phyloP scores from a whole-genome alignment of 768 basidiomycete genomes.

The Boletus insuetus region DNA sequence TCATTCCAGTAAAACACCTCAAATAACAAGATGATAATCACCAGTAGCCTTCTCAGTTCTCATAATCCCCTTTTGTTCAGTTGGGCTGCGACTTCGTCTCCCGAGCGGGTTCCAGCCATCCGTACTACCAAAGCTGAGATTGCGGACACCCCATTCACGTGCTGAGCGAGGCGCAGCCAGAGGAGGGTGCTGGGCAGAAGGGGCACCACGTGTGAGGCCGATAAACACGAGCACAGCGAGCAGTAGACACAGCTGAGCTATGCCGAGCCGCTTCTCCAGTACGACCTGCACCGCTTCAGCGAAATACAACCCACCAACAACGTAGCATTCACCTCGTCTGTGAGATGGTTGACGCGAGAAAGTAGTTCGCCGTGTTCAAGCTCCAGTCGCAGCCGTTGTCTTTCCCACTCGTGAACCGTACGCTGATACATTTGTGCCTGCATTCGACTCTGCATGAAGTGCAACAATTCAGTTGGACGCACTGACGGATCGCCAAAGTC shows the following conservation, averaged over 20 bases:
- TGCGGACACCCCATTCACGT: slow-evolving; percentile 55
- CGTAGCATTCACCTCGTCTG: slow-evolving; percentile 63
- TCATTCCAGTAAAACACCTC: background rate
- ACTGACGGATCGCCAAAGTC: background rate
- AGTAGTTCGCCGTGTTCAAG: slow-evolving; percentile 67
- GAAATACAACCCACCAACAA: background rate
- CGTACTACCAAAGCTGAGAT: slow-evolving; percentile 57
- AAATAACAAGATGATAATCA: background rate
- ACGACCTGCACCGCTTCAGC: slow-evolving; percentile 51
- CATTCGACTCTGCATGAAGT: slow-evolving; percentile 52
- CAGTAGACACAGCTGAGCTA: slow-evolving; percentile 83
- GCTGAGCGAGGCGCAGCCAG: slow-evolving; percentile 25
- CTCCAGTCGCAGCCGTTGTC: slow-evolving; percentile 62
- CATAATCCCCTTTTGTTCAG: slow-evolving; percentile 8
- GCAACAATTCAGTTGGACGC: background rate
- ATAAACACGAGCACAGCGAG: slow-evolving; percentile 85
- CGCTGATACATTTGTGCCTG: slow-evolving; percentile 68
- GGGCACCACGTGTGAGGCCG: slow-evolving; percentile 70
- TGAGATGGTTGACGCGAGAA: slow-evolving; percentile 68
- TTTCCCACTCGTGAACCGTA: slow-evolving; percentile 64
- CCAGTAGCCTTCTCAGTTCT: slow-evolving; percentile 14
- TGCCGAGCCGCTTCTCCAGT: slow-evolving; percentile 85
- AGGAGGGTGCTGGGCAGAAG: slow-evolving; percentile 33
- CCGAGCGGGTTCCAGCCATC: slow-evolving; percentile 23
- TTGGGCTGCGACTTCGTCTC: slow-evolving; percentile 33